A percentile compares a stretch with the other conserved stretches of the same genome.
phyloP scores from a whole-genome alignment of 257 asterid genomes.

The Jacaranda copaia region DNA sequence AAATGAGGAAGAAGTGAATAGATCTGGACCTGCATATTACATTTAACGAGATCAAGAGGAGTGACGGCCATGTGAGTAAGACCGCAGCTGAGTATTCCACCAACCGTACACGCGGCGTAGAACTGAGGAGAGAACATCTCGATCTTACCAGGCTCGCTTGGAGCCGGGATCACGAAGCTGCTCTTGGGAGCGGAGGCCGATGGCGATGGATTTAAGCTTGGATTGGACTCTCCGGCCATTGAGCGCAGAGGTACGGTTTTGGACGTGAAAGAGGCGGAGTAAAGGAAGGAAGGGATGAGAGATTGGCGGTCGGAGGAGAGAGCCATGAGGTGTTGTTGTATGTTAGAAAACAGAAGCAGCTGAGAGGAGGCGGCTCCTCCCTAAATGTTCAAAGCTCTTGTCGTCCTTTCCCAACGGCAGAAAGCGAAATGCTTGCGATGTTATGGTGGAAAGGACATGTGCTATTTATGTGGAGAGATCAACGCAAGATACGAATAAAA shows the following conservation, averaged over 20 bases:
- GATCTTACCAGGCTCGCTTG: slow-evolving; percentile 77
- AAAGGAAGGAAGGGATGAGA: slow-evolving; percentile 73
- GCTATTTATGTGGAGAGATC: slow-evolving; percentile 30
- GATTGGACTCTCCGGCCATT: slow-evolving; percentile 37
- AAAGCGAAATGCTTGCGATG: slow-evolving; percentile 32
- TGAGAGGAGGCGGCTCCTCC: slow-evolving; percentile 43
- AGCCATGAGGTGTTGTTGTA: slow-evolving; percentile 36
- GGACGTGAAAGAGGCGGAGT: slow-evolving; percentile 54
- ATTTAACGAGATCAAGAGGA: slow-evolving; percentile 96
- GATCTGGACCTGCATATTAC: slow-evolving; percentile 95
- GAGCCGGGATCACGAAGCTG: slow-evolving; percentile 69
- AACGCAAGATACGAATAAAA: neutral
- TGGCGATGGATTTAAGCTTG: slow-evolving; percentile 29
- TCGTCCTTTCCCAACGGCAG: slow-evolving; percentile 10
- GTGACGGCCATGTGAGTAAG: slow-evolving; percentile 95
- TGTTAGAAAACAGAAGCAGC: neutral
- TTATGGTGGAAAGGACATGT: slow-evolving; percentile 30
- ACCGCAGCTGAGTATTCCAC: slow-evolving; percentile 95
- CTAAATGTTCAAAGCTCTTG: neutral
- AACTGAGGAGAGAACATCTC: slow-evolving; percentile 81
- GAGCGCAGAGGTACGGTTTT: slow-evolving; percentile 45
- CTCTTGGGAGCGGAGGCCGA: slow-evolving; percentile 36
- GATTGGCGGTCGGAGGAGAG: slow-evolving; percentile 73
- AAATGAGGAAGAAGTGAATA: slow-evolving; percentile 22
- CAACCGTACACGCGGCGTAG: slow-evolving; percentile 86